Conservation (phyloP, 345 rosid genomes). For the Erucastrum elatum region DNA sequence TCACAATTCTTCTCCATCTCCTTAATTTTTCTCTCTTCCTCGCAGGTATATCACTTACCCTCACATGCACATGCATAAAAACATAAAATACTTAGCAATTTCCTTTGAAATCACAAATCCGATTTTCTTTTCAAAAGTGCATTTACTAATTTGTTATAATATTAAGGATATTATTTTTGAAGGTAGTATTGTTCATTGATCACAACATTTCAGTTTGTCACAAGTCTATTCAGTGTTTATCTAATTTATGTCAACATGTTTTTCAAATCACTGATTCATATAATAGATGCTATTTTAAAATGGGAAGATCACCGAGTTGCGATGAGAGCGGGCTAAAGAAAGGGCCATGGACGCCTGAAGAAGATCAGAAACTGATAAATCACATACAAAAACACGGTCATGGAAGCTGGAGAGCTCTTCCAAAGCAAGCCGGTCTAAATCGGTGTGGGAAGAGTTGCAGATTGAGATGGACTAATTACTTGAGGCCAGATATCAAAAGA, state of each 20-base stretch:
- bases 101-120: neutral
- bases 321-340: constrained; percentile 58
- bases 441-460: constrained; percentile 87
- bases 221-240: neutral
- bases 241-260: neutral
- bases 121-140: neutral
- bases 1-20: constrained; percentile 1
- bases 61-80: neutral
- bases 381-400: constrained; percentile 58
- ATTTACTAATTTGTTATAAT: neutral
- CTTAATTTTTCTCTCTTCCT: neutral
- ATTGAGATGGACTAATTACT: constrained; percentile 76
- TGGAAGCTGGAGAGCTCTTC: constrained; percentile 86
- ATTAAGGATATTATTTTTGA: neutral
- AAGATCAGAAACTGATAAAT: constrained; percentile 56
- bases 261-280: neutral
- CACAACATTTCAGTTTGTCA: neutral
- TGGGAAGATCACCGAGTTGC: constrained; percentile 49
- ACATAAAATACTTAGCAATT: neutral
- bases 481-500: constrained; percentile 75
- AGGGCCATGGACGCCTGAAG: constrained; percentile 87
- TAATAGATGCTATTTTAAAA: constrained; percentile 22
- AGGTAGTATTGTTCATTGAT: constrained; percentile 1
- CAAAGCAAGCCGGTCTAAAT: constrained; percentile 67
- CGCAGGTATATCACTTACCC: constrained; percentile 9